Evolutionary conservation across 352 stramenopile species (phyloP).

Genomic region (Phytophthora boehmeriae): DNA sequence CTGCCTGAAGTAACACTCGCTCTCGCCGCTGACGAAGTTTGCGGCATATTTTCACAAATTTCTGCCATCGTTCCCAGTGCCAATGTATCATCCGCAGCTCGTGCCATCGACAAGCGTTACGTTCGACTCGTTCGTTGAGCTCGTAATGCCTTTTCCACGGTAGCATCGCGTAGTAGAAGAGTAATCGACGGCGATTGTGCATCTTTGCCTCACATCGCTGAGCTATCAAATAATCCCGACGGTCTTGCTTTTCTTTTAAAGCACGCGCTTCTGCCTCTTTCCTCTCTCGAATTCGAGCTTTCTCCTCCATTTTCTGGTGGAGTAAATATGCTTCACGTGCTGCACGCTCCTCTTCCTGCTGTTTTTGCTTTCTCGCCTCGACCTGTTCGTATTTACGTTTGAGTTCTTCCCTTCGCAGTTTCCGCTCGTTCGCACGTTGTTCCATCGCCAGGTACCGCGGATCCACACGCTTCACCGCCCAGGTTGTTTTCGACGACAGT

Average conservation of each 20-base stretch:
- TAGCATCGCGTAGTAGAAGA: slow-evolving; percentile 55
- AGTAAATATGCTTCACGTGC: slow-evolving; percentile 46
- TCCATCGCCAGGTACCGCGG: slow-evolving; percentile 63
- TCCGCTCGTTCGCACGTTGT: slow-evolving; percentile 56
- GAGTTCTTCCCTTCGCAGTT: slow-evolving; percentile 57
- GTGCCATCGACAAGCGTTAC: slow-evolving; percentile 49
- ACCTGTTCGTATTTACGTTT: slow-evolving; percentile 55
- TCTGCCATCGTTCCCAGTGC: slow-evolving; percentile 47
- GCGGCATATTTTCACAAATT: slow-evolving; percentile 32
- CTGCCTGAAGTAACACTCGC: slow-evolving; percentile 25
- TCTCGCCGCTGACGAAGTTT: slow-evolving; percentile 29
- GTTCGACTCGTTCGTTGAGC: slow-evolving; percentile 31
- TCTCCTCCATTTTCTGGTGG: slow-evolving; percentile 48
- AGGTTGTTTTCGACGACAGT: neutral
- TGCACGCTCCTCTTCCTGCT: slow-evolving; percentile 41
- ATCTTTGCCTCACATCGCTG: slow-evolving; percentile 31
- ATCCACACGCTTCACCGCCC: slow-evolving; percentile 21
- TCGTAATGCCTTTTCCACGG: slow-evolving; percentile 46
- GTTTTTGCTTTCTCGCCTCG: slow-evolving; percentile 53
- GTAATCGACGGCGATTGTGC: slow-evolving; percentile 45
- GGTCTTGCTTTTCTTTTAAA: slow-evolving; percentile 39
- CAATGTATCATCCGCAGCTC: slow-evolving; percentile 43
- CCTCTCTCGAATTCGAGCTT: slow-evolving; percentile 40
- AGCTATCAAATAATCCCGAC: slow-evolving; percentile 33
- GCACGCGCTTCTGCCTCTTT: slow-evolving; percentile 40